These are phyloP conservation scores for Fusarium sp. DNA, from an alignment of 2,329 filamentous ascomycete species.

Conservation along the genomic window DNA sequence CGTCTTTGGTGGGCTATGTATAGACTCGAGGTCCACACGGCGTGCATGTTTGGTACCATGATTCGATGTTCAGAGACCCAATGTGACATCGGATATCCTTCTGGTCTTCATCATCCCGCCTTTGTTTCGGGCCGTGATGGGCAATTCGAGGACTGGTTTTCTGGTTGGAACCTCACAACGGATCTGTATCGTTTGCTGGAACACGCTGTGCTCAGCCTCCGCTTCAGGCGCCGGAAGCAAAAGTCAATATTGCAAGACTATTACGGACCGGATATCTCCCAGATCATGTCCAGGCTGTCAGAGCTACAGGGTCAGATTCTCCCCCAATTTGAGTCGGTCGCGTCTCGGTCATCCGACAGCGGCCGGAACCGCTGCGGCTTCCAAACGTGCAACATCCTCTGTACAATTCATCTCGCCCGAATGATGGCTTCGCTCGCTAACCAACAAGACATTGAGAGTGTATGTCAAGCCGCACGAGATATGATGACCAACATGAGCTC, in stretches of 20 bases:
- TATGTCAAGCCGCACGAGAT: not conserved
- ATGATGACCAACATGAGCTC: not conserved
- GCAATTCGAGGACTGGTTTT: constrained; percentile 1
- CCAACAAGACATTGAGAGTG: not conserved
- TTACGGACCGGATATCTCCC: not conserved
- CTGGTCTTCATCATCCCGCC: not conserved
- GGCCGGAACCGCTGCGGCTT: not conserved
- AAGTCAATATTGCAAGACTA: not conserved
- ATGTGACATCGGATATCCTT: not conserved
- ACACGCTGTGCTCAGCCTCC: not conserved
- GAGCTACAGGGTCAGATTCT: not conserved
- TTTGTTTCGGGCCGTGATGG: not conserved
- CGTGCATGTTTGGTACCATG: constrained; percentile 12
- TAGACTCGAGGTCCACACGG: constrained; percentile 14
- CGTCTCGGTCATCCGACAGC: not conserved
- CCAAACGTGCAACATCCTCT: not conserved
- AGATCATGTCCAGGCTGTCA: not conserved
- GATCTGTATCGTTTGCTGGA: constrained; percentile 2
- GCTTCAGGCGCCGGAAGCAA: not conserved
- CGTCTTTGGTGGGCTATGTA: constrained; percentile 27
- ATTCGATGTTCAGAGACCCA: constrained; percentile 17
- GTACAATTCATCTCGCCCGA: not conserved
- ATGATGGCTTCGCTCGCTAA: not conserved
- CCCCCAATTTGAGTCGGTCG: not conserved
- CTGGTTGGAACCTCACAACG: not conserved